A percentile compares a stretch with the other conserved stretches of the same genome.
phyloP scores from a whole-genome alignment of 2,329 filamentous ascomycete genomes.

The Sporothrix protearum region DNA sequence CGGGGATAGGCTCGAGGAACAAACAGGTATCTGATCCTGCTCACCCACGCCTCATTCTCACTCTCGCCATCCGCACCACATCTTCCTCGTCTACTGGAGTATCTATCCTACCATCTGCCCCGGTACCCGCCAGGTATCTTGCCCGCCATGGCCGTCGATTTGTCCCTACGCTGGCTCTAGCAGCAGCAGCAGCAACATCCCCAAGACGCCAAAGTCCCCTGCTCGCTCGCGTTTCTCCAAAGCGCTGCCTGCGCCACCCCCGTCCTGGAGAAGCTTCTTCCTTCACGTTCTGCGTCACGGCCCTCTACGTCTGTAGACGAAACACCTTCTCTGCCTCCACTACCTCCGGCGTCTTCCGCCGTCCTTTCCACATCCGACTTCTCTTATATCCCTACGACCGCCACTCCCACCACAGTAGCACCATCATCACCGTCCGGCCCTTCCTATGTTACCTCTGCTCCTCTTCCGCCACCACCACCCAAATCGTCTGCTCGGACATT shows the following conservation, averaged over 20 bases:
- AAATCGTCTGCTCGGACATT: conserved; percentile 18
- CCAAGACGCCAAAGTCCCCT: conserved; percentile 33
- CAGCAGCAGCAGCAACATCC: not conserved
- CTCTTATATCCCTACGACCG: conserved; percentile 16
- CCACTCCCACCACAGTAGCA: not conserved
- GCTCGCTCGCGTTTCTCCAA: conserved; percentile 57
- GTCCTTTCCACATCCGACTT: conserved; percentile 1
- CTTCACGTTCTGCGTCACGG: not conserved
- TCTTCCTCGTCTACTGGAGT: not conserved
- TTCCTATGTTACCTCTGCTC: not conserved
- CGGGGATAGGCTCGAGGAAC: not conserved
- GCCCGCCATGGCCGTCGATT: conserved; percentile 9
- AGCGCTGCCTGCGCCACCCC: conserved; percentile 50
- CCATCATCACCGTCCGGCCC: not conserved
- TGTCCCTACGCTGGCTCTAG: conserved; percentile 10
- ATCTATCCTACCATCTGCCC: not conserved
- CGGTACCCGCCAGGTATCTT: too few species aligned
- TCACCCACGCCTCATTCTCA: not conserved
- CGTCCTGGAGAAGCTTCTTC: conserved; percentile 23
- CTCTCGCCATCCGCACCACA: not conserved
- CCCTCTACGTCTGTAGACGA: not conserved
- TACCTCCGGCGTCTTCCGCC: conserved; percentile 20
- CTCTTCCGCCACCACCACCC: conserved; percentile 3
- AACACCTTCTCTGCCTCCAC: conserved; percentile 16
- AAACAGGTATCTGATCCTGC: not conserved